These are phyloP conservation scores for Penicillium verrucosum DNA, from an alignment of 2,329 filamentous ascomycete species.

Conservation along the genomic window DNA sequence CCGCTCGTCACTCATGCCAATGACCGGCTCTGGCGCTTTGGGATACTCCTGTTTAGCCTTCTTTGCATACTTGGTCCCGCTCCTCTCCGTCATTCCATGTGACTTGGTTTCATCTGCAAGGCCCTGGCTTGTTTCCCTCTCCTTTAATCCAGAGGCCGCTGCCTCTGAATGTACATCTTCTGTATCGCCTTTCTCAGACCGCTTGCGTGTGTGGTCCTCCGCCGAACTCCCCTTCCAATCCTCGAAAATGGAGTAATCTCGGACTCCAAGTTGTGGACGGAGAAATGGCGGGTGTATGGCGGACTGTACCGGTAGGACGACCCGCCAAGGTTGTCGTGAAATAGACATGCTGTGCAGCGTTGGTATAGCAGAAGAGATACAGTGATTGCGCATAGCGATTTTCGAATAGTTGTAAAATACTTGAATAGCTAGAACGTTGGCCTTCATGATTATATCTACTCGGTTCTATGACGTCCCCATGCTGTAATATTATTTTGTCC, in stretches of 20 bases:
- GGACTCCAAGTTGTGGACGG: constrained; percentile 2
- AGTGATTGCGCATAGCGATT: not conserved
- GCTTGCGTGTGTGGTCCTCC: constrained; percentile 34
- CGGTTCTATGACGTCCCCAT: not conserved
- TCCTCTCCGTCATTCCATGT: constrained; percentile 41
- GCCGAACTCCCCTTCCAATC: constrained; percentile 35
- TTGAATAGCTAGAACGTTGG: not conserved
- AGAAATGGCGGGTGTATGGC: constrained; percentile 13
- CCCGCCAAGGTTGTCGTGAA: constrained; percentile 14
- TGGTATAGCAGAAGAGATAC: not conserved
- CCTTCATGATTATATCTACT: not conserved
- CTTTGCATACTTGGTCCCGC: constrained; percentile 35
- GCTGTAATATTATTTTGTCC: not conserved
- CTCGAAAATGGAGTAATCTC: constrained; percentile 21
- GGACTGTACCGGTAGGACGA: constrained; percentile 17
- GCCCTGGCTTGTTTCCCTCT: constrained; percentile 30
- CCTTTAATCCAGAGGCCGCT: constrained; percentile 29
- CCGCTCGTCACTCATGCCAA: constrained; percentile 55
- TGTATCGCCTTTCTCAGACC: constrained; percentile 30
- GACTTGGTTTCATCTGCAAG: constrained; percentile 39
- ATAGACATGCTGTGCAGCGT: not conserved
- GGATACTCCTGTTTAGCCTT: constrained; percentile 50
- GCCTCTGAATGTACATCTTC: constrained; percentile 34
- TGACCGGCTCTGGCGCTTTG: constrained; percentile 50
- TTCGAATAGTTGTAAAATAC: not conserved